Conservation (phyloP, 305 asterid species). For the Rubia tinctorum region DNA sequence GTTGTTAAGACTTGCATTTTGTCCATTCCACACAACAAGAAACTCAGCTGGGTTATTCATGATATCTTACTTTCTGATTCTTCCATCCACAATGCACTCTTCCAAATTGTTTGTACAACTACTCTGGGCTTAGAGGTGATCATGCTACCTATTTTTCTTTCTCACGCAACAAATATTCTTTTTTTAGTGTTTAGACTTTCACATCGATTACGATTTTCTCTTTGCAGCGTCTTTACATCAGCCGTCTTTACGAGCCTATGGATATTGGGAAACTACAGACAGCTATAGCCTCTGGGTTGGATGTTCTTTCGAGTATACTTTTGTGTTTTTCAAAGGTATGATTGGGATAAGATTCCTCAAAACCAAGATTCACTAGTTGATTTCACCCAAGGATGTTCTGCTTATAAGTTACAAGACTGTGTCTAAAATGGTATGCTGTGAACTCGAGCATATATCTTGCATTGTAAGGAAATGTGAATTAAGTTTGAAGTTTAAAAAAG, state of each 20-base stretch:
- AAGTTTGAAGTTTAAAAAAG: not conserved
- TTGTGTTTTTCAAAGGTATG: conserved; percentile 67
- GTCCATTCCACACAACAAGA: conserved; percentile 44
- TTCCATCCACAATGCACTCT: conserved; percentile 75
- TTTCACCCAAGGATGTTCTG: not conserved
- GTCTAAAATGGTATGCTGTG: not conserved
- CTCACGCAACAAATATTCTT: conserved; percentile 1
- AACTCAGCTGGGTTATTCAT: conserved; percentile 57
- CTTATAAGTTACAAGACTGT: not conserved
- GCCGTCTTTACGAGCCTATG: conserved; percentile 67
- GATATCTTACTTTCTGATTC: conserved; percentile 74
- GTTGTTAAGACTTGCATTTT: conserved; percentile 70
- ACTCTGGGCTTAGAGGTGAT: conserved; percentile 75
- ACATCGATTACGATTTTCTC: conserved; percentile 18
- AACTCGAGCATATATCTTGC: not conserved
- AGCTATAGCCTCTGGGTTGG: conserved; percentile 71
- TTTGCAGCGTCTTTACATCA: conserved; percentile 64
- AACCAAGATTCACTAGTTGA: not conserved
- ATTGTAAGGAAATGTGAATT: not conserved
- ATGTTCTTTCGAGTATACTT: conserved; percentile 63
- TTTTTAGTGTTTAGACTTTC: conserved; percentile 16
- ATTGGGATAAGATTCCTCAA: conserved; percentile 12
- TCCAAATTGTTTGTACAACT: conserved; percentile 83
- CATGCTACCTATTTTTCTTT: conserved; percentile 21
- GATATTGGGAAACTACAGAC: conserved; percentile 89